Conservation (phyloP, 768 basidiomycete genomes). For the Pleurotus salmoneostramineus region DNA sequence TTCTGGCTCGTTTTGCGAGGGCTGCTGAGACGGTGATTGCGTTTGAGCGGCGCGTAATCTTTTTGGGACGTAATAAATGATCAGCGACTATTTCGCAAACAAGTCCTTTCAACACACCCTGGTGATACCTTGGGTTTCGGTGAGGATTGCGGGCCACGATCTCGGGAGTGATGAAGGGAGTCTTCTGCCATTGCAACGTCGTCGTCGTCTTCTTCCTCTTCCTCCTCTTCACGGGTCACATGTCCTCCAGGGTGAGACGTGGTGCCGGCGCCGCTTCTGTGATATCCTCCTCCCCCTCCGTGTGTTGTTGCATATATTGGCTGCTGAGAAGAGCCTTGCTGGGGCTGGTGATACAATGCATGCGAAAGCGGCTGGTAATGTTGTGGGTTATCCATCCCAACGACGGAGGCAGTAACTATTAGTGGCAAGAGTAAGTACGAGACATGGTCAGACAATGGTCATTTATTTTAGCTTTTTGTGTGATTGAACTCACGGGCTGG, state of each 20-base stretch:
- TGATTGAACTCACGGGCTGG: no score
- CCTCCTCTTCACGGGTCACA: constrained; percentile 35
- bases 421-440: neutral
- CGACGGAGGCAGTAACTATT: neutral
- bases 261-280: constrained; percentile 14
- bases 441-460: constrained; percentile 1
- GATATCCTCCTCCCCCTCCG: constrained; percentile 19
- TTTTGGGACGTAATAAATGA: neutral
- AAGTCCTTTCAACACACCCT: constrained; percentile 15
- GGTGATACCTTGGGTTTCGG: constrained; percentile 26
- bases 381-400: constrained; percentile 63
- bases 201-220: constrained; percentile 67
- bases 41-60: constrained; percentile 23
- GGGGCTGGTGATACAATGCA: constrained; percentile 61
- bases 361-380: constrained; percentile 80
- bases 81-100: neutral
- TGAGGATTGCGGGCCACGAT: constrained; percentile 32
- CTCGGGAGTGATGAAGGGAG: constrained; percentile 47
- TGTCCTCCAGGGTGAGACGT: no score
- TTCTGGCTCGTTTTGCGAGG: constrained; percentile 26
- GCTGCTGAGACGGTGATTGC: constrained; percentile 24
- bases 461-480: no score
- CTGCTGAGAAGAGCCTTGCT: constrained; percentile 23
- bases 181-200: constrained; percentile 74
- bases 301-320: constrained; percentile 21